A percentile compares a stretch with the other conserved stretches of the same genome.
phyloP scores from a whole-genome alignment of 345 rosid species.

The Euphorbia pulcherrima region DNA sequence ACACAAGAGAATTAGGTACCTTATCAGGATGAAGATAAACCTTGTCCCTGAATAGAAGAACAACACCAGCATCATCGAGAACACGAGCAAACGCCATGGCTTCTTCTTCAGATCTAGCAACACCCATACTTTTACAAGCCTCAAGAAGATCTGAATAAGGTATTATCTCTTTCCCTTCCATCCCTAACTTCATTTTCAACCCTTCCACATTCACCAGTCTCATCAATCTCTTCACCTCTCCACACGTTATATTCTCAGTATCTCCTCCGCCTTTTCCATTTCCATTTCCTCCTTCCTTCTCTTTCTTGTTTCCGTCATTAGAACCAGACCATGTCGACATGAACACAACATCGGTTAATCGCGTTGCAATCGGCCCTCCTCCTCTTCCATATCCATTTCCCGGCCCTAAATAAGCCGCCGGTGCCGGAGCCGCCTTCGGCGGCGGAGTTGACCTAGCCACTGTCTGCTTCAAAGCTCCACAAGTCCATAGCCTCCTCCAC shows the following conservation, averaged over 20 bases:
- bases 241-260: conserved; percentile 30
- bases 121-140: conserved; percentile 58
- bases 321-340: conserved; percentile 2
- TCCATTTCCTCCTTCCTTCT: not conserved
- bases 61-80: conserved; percentile 83
- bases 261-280: conserved; percentile 7
- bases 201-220: conserved; percentile 79
- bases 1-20: too few species aligned
- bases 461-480: conserved; percentile 21
- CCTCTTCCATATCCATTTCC: not conserved
- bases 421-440: not conserved
- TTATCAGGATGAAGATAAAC: conserved; percentile 86
- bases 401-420: too few species aligned
- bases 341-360: not conserved
- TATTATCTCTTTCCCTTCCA: conserved; percentile 64
- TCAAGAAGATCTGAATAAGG: conserved; percentile 51
- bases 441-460: conserved; percentile 9
- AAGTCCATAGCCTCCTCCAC: conserved; percentile 34
- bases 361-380: not conserved
- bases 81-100: conserved; percentile 70
- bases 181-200: conserved; percentile 61
- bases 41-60: conserved; percentile 80
- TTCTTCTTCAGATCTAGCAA: conserved; percentile 70
- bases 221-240: conserved; percentile 75
- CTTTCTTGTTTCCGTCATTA: not conserved